A percentile compares a stretch with the other conserved stretches of the same genome.
phyloP scores from a whole-genome alignment of 331 rosid species.

The Pyrus hybrid region DNA sequence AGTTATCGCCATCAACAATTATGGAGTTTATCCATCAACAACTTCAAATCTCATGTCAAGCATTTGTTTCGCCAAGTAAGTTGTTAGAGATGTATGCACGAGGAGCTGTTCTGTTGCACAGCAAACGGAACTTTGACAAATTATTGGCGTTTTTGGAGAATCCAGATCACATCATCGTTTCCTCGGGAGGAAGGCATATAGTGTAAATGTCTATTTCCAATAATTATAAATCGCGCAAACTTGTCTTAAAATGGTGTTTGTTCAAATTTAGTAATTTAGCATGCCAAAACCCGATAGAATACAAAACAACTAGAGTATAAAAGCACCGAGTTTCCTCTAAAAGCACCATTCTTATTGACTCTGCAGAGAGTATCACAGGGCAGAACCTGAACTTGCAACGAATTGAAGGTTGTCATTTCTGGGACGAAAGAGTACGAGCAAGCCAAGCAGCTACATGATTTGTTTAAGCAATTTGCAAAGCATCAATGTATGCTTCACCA shows the following conservation, averaged over 20 bases:
- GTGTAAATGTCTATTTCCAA: not conserved
- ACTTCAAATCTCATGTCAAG: conserved; percentile 37
- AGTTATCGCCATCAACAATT: conserved; percentile 28
- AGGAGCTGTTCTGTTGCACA: conserved; percentile 40
- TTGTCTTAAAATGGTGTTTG: not conserved
- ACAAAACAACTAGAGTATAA: not conserved
- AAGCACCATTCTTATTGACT: not conserved
- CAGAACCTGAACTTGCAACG: not conserved
- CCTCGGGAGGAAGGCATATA: conserved; percentile 64
- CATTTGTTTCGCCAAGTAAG: conserved; percentile 39
- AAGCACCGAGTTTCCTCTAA: not conserved
- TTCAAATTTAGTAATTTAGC: not conserved
- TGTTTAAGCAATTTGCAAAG: conserved; percentile 26
- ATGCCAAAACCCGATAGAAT: not conserved
- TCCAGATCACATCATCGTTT: conserved; percentile 44
- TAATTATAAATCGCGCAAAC: not conserved
- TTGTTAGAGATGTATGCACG: conserved; percentile 30
- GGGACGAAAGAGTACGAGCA: conserved; percentile 32
- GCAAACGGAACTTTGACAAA: conserved; percentile 27
- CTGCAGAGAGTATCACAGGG: conserved; percentile 17
- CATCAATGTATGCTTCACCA: conserved; percentile 27
- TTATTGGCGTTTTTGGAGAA: conserved; percentile 42
- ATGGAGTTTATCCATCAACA: conserved; percentile 39
- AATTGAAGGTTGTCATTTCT: conserved; percentile 27
- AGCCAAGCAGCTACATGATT: conserved; percentile 21